Percentiles rank a stretch among this genome's conserved stretches.
These are phyloP conservation scores for Amanita molliuscula DNA, from an alignment of 768 basidiomycete genomes.

Conservation along the genomic window DNA sequence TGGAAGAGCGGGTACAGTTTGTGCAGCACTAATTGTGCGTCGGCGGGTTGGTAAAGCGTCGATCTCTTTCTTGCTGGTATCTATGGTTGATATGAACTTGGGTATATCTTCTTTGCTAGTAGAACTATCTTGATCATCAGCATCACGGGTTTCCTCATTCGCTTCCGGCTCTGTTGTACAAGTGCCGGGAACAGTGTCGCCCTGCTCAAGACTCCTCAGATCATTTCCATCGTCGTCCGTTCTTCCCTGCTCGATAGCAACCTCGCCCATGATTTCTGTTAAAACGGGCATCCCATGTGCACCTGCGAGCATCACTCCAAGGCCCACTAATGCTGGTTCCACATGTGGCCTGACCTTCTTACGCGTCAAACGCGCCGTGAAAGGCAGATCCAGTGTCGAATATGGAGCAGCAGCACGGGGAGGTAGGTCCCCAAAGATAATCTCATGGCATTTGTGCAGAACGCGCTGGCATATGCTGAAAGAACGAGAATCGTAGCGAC, in stretches of 20 bases:
- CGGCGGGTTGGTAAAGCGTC: conserved; percentile 22
- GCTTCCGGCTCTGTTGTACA: conserved; percentile 8
- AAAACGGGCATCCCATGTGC: conserved; percentile 67
- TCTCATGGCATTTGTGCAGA: conserved; percentile 86
- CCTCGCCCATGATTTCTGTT: conserved; percentile 64
- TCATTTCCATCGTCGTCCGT: conserved; percentile 49
- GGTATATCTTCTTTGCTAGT: conserved; percentile 19
- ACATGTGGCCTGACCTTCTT: conserved; percentile 65
- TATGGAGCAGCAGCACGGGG: conserved; percentile 60
- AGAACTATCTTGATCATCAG: conserved; percentile 30
- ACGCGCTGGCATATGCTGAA: conserved; percentile 90
- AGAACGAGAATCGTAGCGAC: conserved; percentile 55
- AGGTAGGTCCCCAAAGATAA: conserved; percentile 87
- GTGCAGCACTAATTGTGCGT: conserved; percentile 51
- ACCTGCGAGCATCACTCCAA: conserved; percentile 74
- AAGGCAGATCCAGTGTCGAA: conserved; percentile 40
- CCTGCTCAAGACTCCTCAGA: conserved; percentile 35
- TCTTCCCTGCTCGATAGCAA: conserved; percentile 86
- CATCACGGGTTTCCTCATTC: conserved; percentile 14
- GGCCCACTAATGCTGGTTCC: conserved; percentile 73
- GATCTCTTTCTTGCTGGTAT: conserved; percentile 9
- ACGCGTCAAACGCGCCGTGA: conserved; percentile 36
- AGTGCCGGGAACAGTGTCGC: conserved; percentile 28
- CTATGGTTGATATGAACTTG: conserved; percentile 6
- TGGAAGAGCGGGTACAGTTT: conserved; percentile 66